Evolutionary conservation across 192 early-diverging fungal genomes (phyloP), one percentile per base, ranked within the genome.

Genomic region (Coemansia sp.): DNA sequence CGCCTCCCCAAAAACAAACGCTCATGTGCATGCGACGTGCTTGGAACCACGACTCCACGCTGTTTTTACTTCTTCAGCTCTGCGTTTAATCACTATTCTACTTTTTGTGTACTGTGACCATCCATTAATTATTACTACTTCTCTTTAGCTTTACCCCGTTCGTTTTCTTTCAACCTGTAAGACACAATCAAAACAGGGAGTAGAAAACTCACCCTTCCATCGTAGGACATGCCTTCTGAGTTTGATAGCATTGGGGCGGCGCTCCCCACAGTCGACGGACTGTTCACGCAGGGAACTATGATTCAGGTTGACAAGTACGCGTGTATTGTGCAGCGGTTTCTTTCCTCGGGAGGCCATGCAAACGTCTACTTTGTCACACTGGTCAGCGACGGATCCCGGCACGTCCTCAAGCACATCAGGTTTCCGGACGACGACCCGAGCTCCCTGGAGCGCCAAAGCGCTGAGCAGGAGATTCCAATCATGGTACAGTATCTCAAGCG

Each of bases 291-390:
- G 56, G 78, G 78, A 29, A 80, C 73, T 19, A 53, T 75, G 54
- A 66, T 80, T 42, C 73, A 74, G 63, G 78, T 80, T 9, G 66
- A 59, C 53, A 62, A 36, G 49, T 66, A 69, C 46, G 65, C 78
- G 19, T 80, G 78, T 25, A 73, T 75, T 22, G 69, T 80, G 11
- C 62, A 80, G 73, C 78, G 61, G 34, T 80, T 75, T 48, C 62
- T 80, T 13, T 66, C 69, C 10, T 60, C 66, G 4, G 78, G 95
- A 49, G 94, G 93, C 7, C 92, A 94, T 66, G 93, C 96, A 11
- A 91, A 96, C 79, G 89, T 98, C 22, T 98, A 98, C 67, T 67
- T 92, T 45, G 93, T 91, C 1, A 74, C 76, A 6, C 72, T 88
- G 7, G 70, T 82, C 41, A 81, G 80, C 45, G 76, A 75, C 9